phyloP scores from a whole-genome alignment of 352 stramenopile species.

The Phytophthora melonis region DNA sequence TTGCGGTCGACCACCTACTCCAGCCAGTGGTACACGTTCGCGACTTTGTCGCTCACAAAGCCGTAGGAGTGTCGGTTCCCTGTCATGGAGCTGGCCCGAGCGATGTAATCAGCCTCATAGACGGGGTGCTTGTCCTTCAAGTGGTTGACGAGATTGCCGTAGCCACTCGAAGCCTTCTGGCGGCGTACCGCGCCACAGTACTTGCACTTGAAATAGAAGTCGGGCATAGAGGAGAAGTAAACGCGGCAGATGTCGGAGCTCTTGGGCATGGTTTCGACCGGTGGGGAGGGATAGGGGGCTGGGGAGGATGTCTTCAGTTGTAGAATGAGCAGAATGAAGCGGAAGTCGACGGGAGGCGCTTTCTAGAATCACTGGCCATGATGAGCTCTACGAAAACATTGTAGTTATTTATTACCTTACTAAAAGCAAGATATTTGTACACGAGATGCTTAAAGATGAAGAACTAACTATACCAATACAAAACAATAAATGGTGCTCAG shows the following conservation, averaged over 20 bases:
- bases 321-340: no score
- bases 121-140: slow-evolving; percentile 7
- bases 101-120: neutral
- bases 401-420: no score
- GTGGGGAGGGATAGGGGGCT: no score
- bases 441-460: no score
- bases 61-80: neutral
- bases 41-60: slow-evolving; percentile 7
- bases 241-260: slow-evolving; percentile 15
- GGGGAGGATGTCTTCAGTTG: no score
- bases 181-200: neutral
- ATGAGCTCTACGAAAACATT: no score
- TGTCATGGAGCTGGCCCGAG: neutral
- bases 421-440: no score
- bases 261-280: slow-evolving; percentile 3
- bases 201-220: slow-evolving; percentile 19
- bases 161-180: neutral
- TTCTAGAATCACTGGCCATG: no score
- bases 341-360: no score
- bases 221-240: neutral
- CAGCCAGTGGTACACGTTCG: slow-evolving; percentile 9
- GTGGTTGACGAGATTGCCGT: slow-evolving; percentile 12
- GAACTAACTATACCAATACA: no score
- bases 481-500: no score
- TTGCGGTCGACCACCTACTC: slow-evolving; percentile 12